Evolutionary conservation across 805 yeast species (phyloP).

Genomic region (Candida germanica): DNA sequence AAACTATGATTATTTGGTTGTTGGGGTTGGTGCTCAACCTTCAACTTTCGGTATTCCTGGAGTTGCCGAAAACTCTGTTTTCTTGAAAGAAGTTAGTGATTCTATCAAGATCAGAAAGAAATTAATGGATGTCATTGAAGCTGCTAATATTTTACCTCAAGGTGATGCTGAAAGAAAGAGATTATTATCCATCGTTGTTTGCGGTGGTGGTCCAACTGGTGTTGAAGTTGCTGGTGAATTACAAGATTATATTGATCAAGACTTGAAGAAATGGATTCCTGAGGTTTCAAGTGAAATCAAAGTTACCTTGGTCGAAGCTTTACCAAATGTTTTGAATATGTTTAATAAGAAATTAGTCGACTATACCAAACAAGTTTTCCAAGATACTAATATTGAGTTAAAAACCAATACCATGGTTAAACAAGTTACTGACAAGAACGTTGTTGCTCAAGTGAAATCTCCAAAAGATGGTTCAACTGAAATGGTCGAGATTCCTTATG

Average conservation of each 20-base stretch:
- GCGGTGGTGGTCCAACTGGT: constrained; percentile 99
- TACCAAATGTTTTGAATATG: constrained; percentile 81
- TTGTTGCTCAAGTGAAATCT: constrained; percentile 65
- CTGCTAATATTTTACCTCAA: constrained; percentile 76
- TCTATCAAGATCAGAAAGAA: constrained; percentile 79
- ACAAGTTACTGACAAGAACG: constrained; percentile 68
- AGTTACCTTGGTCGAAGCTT: constrained; percentile 84
- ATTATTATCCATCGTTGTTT: constrained; percentile 82
- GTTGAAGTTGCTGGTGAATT: constrained; percentile 96
- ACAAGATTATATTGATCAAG: constrained; percentile 92
- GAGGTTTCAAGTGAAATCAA: constrained; percentile 75
- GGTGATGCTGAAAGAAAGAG: constrained; percentile 79
- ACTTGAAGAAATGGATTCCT: constrained; percentile 85
- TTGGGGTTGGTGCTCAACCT: constrained; percentile 94
- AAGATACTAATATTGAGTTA: constrained; percentile 64
- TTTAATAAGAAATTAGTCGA: constrained; percentile 66
- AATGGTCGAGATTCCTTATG: constrained; percentile 72
- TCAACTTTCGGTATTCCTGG: constrained; percentile 95
- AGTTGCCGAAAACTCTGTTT: constrained; percentile 82
- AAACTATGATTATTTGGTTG: constrained; percentile 78
- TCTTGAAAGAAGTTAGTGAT: constrained; percentile 86
- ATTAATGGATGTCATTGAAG: constrained; percentile 84
- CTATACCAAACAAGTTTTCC: constrained; percentile 78
- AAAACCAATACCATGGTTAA: constrained; percentile 85
- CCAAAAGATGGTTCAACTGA: constrained; percentile 62